Percentiles rank a stretch among this genome's conserved stretches.
Evolutionary conservation across 2,329 filamentous ascomycete genomes (phyloP).

Genomic region (Pseudocercospora musae): DNA sequence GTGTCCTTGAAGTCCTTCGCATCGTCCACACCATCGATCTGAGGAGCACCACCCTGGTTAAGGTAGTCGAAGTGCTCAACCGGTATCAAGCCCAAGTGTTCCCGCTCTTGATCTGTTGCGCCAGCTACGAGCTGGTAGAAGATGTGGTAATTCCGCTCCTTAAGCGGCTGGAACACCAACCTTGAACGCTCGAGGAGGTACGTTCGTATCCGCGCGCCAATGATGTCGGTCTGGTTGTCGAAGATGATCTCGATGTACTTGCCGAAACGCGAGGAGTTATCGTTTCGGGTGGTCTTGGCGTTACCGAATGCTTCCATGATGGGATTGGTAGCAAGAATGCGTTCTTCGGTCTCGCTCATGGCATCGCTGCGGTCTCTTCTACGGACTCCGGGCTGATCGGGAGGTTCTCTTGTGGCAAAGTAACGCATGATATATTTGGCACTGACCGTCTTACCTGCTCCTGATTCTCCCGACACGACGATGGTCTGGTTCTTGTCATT

Average conservation of each 20-base stretch:
- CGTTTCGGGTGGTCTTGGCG: constrained; percentile 98
- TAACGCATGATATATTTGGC: constrained; percentile 99
- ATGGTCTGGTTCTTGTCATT: constrained; percentile 96
- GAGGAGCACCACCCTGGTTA: constrained; percentile 88
- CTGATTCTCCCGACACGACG: constrained; percentile 98
- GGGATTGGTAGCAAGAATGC: constrained; percentile 95
- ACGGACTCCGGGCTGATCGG: constrained; percentile 77
- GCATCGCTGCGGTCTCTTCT: constrained; percentile 69
- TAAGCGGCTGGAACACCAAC: constrained; percentile 93
- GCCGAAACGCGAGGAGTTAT: constrained; percentile 97
- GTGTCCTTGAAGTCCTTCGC: constrained; percentile 90
- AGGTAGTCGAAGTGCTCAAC: constrained; percentile 93
- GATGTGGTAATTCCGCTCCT: constrained; percentile 98
- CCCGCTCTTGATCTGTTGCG: constrained; percentile 76
- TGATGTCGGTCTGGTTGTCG: constrained; percentile 89
- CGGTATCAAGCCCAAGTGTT: constrained; percentile 73
- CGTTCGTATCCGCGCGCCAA: constrained; percentile 93
- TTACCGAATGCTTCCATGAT: constrained; percentile 99
- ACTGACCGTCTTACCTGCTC: constrained; percentile 97
- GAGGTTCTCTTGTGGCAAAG: constrained; percentile 94
- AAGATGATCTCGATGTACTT: constrained; percentile 99
- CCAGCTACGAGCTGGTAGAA: constrained; percentile 97
- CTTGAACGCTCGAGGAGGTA: constrained; percentile 93
- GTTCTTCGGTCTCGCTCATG: constrained; percentile 98
- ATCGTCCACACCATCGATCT: constrained; percentile 93